Evolutionary conservation across 129 eudicot genomes (phyloP).

Genomic region (Logfia minima): DNA sequence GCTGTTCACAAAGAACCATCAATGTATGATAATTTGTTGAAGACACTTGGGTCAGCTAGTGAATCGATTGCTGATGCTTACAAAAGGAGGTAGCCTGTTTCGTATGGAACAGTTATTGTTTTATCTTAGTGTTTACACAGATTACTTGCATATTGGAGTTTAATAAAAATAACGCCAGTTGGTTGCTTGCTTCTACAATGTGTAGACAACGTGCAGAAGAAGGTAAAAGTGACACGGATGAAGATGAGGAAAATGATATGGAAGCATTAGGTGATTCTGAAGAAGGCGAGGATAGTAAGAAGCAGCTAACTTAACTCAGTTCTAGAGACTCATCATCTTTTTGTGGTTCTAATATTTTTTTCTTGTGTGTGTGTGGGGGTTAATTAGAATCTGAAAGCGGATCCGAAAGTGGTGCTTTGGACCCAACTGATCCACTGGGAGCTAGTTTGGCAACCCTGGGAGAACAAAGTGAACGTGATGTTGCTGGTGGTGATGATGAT

Average conservation of each 20-base stretch:
- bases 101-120: background rate
- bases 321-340: background rate
- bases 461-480: slow-evolving; percentile 42
- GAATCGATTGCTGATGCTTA: slow-evolving; percentile 51
- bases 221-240: slow-evolving; percentile 81
- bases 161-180: slow-evolving; percentile 1
- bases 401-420: slow-evolving; percentile 32
- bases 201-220: slow-evolving; percentile 69
- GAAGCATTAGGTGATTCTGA: slow-evolving; percentile 40
- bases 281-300: slow-evolving; percentile 48
- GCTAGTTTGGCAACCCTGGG: slow-evolving; percentile 26
- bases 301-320: background rate
- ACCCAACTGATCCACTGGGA: slow-evolving; percentile 26
- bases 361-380: background rate
- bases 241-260: slow-evolving; percentile 43
- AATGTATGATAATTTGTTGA: slow-evolving; percentile 58
- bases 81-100: slow-evolving; percentile 46
- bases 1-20: slow-evolving; percentile 50
- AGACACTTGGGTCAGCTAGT: slow-evolving; percentile 54
- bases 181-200: slow-evolving; percentile 19
- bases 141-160: background rate
- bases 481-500: background rate
- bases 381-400: slow-evolving; percentile 39
- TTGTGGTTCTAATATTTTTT: slow-evolving; percentile 7
- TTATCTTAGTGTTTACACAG: background rate